Conservation (phyloP, 2,329 filamentous ascomycete species). For the Juglanconis oblonga region DNA sequence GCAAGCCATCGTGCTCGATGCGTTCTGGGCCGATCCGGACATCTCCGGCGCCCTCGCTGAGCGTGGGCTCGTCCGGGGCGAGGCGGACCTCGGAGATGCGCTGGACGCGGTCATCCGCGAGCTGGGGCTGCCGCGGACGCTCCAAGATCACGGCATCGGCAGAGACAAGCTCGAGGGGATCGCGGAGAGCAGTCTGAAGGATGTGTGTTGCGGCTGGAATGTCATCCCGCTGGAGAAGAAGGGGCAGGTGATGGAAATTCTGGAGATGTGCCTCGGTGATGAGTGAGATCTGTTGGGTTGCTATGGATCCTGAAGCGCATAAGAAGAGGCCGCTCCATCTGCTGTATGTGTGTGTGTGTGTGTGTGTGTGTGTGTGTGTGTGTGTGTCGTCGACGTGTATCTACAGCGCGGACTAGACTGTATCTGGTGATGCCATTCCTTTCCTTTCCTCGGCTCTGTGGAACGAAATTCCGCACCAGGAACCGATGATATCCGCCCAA, state of each 20-base stretch:
- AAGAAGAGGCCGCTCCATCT: no score
- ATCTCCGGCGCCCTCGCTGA: conserved; percentile 31
- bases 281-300: conserved; percentile 32
- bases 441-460: neutral
- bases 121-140: conserved; percentile 46
- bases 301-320: neutral
- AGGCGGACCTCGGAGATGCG: conserved; percentile 43
- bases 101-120: conserved; percentile 45
- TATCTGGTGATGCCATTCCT: no score
- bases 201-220: conserved; percentile 44
- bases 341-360: no score
- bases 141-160: conserved; percentile 44
- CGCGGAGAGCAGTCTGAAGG: conserved; percentile 42
- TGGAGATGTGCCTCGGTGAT: conserved; percentile 33
- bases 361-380: no score
- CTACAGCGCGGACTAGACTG: neutral
- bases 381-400: conserved; percentile 29
- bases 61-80: conserved; percentile 23
- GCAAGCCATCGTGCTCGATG: conserved; percentile 35
- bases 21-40: conserved; percentile 33
- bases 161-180: conserved; percentile 43
- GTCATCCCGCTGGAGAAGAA: conserved; percentile 41
- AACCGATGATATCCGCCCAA: neutral
- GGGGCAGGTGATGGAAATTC: conserved; percentile 45
- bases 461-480: no score